A percentile compares a stretch with the other conserved stretches of the same genome.
phyloP scores from a whole-genome alignment of 2,329 filamentous ascomycete genomes.

The Thelonectria olida region DNA sequence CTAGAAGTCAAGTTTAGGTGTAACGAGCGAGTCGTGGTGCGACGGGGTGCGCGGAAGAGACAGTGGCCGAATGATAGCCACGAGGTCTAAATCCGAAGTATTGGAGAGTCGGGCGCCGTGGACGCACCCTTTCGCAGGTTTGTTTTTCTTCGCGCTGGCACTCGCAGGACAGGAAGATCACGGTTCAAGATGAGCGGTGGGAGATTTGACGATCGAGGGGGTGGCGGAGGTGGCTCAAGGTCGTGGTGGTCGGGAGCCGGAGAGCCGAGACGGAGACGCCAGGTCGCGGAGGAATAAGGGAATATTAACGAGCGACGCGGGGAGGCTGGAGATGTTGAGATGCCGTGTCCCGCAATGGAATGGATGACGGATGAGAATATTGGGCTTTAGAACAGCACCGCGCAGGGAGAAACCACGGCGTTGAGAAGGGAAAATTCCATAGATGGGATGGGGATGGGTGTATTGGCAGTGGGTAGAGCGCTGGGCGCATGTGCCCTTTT shows the following conservation, averaged over 20 bases:
- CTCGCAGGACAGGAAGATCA: conserved; percentile 1
- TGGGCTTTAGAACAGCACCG: conserved; percentile 12
- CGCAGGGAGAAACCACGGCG: conserved; percentile 23
- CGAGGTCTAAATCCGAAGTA: not conserved
- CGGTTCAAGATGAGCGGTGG: conserved; percentile 1
- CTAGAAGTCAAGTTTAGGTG: conserved; percentile 10
- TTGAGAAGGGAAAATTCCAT: conserved; percentile 30
- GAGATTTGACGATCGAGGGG: conserved; percentile 19
- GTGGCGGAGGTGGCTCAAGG: conserved; percentile 10
- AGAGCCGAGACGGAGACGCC: conserved; percentile 32
- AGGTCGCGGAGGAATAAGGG: conserved; percentile 24
- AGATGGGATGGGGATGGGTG: conserved; percentile 22
- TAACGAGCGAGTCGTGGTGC: conserved; percentile 17
- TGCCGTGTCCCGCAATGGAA: conserved; percentile 21
- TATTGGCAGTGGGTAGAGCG: conserved; percentile 8
- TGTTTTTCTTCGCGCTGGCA: not conserved
- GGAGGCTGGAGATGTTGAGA: conserved; percentile 29
- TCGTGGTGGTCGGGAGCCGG: conserved; percentile 24
- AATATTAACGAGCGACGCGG: conserved; percentile 36
- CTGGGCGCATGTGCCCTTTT: conserved; percentile 21
- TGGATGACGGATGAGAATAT: conserved; percentile 21
- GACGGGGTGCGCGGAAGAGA: conserved; percentile 7
- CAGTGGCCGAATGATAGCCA: conserved; percentile 1
- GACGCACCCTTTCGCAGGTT: conserved; percentile 14
- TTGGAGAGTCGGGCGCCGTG: conserved; percentile 7